These are phyloP conservation scores for Protomyces pachydermus DNA, from an alignment of 1,139 yeast genomes.

Conservation along the genomic window DNA sequence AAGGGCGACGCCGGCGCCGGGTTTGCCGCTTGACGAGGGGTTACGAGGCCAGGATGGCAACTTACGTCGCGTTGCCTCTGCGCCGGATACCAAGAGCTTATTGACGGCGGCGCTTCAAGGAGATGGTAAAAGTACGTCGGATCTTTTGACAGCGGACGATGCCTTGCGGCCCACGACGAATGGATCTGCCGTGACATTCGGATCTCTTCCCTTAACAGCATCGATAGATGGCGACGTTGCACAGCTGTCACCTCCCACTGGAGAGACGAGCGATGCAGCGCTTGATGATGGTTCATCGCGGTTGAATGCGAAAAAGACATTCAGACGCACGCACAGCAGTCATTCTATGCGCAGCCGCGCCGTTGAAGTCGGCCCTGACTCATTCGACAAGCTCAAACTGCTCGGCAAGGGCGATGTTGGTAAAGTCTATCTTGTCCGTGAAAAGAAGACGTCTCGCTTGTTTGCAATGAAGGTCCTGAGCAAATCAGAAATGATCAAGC, in stretches of 20 bases:
- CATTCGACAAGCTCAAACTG: conserved; percentile 80
- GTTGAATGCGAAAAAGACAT: conserved; percentile 1
- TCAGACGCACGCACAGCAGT: conserved; percentile 57
- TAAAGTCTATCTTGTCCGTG: conserved; percentile 84
- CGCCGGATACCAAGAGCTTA: conserved; percentile 10
- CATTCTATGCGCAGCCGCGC: conserved; percentile 67
- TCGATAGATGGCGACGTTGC: not conserved
- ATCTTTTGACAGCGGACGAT: not conserved
- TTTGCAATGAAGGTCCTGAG: conserved; percentile 90
- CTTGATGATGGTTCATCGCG: not conserved
- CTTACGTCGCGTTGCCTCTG: conserved; percentile 15
- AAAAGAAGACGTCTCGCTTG: conserved; percentile 64
- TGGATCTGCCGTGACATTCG: not conserved
- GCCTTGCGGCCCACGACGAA: not conserved
- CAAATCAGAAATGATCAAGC: conserved; percentile 88
- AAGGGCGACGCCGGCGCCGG: not conserved
- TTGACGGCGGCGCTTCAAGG: not conserved
- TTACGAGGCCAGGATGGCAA: not conserved
- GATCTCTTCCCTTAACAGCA: not conserved
- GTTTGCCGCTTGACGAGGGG: not conserved
- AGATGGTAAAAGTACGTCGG: not conserved
- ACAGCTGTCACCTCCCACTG: not conserved
- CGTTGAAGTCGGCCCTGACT: conserved; percentile 77
- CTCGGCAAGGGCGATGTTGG: conserved; percentile 98
- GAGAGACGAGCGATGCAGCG: not conserved